Evolutionary conservation across 1,284 basidiomycete species (phyloP), one percentile per base, ranked within the genome.

Genomic region (Leccinum glutinopallens): DNA sequence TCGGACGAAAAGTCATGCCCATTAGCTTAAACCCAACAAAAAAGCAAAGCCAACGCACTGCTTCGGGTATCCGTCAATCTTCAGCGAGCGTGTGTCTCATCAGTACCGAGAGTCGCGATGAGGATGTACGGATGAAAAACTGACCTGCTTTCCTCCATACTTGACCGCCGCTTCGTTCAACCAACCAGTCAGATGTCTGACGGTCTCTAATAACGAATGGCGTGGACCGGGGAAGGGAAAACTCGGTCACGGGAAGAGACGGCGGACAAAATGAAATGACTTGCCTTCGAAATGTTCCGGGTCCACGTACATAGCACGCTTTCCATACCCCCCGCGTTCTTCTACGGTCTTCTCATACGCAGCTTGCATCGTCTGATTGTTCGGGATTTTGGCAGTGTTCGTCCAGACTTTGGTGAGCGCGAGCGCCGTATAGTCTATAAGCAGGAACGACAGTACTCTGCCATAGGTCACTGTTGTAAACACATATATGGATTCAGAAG

Each of bases 391-490:
- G 9, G 66, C 68, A 10, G 15, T 65, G n/a, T 63, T 60, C 9
- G 70, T 60, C 67, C 70, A 70, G 4, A 72, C 63, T 56, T 70
- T 70, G 46, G 70, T 68, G 5, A 69, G 5, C 2, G 66, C 70
- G 3, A 70, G 49, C 10, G 66, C 1, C 2, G 9, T 6, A 51
- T 70, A 70, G 2, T 63, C 64, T 3, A 19, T 4, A 3, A 6
- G n/a, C 0, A 5, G 0, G 17, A 66, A 62, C 1, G 43, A 5
- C 1, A 0, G 25, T 1, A 25, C 10, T n/a, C 33, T 9, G 2
- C 13, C 60, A 12, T 25, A 2, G 3, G 19, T 7, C 2, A 59
- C 70, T 72, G 15, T 25, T 2, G 3, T 12, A 25, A 5, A 25
- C 13, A 22, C 25, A 12, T 22, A 22, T 13, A 43, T 25, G 12